Conservation (phyloP, 306 rosid genomes). For the Cucurbita pepo region DNA sequence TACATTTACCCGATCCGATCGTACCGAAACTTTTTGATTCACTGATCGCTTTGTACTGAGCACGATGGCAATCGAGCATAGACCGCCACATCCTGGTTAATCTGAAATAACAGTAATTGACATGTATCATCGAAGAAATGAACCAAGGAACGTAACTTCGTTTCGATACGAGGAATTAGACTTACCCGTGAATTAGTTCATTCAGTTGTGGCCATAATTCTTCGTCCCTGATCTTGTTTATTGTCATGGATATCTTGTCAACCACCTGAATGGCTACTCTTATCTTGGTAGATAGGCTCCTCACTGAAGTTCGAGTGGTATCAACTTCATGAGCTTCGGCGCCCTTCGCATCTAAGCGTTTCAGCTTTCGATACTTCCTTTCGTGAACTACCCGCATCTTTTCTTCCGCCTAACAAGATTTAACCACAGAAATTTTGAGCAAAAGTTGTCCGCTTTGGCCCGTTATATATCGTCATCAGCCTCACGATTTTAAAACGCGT, state of each 20-base stretch:
- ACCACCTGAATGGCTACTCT: slow-evolving; percentile 88
- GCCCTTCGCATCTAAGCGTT: slow-evolving; percentile 67
- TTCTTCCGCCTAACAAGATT: slow-evolving; percentile 65
- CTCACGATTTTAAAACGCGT: no score
- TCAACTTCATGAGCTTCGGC: slow-evolving; percentile 69
- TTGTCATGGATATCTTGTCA: slow-evolving; percentile 73
- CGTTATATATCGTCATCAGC: no score
- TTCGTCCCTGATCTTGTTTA: slow-evolving; percentile 82
- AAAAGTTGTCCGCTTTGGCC: not conserved
- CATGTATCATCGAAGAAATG: not conserved
- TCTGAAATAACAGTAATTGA: slow-evolving; percentile 24
- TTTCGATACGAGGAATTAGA: not conserved
- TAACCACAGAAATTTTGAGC: not conserved
- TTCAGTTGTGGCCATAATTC: slow-evolving; percentile 86
- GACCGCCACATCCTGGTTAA: slow-evolving; percentile 82
- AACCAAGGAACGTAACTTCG: not conserved
- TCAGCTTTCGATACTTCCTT: slow-evolving; percentile 60
- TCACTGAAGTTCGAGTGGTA: slow-evolving; percentile 41
- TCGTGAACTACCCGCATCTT: slow-evolving; percentile 85
- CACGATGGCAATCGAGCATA: slow-evolving; percentile 91
- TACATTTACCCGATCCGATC: slow-evolving; percentile 56
- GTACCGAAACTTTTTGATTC: slow-evolving; percentile 79
- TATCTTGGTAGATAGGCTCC: slow-evolving; percentile 75
- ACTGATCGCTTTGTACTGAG: slow-evolving; percentile 60
- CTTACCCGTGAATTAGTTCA: slow-evolving; percentile 83